Evolutionary conservation across 2,329 filamentous ascomycete genomes (phyloP).

Genomic region (Chaetothyriales sp.): DNA sequence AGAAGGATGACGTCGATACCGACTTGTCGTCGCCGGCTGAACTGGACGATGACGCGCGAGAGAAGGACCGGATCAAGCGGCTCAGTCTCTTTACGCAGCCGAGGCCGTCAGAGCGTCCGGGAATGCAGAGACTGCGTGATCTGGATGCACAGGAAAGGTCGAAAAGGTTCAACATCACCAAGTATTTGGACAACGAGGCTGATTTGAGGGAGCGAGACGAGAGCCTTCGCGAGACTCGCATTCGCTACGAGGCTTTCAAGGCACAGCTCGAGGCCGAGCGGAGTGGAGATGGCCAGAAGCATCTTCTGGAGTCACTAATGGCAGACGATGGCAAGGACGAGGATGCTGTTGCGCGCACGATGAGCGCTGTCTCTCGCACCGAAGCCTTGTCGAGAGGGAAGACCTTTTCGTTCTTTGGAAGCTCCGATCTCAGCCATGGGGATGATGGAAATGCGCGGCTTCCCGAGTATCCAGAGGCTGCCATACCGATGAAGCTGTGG

Average conservation of each 20-base stretch:
- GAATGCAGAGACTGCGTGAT: slow-evolving; percentile 14
- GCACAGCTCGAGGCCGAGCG: slow-evolving; percentile 32
- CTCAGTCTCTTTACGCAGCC: slow-evolving; percentile 12
- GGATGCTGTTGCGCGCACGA: slow-evolving; percentile 35
- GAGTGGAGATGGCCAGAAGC: slow-evolving; percentile 19
- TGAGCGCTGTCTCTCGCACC: slow-evolving; percentile 46
- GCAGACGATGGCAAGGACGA: slow-evolving; percentile 21
- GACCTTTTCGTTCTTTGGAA: slow-evolving; percentile 45
- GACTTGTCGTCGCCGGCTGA: slow-evolving; percentile 10
- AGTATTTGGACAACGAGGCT: slow-evolving; percentile 36
- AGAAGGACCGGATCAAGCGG: slow-evolving; percentile 10
- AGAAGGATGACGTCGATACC: slow-evolving; percentile 7
- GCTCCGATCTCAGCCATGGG: slow-evolving; percentile 9
- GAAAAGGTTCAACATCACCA: slow-evolving; percentile 9
- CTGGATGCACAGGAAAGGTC: slow-evolving; percentile 12
- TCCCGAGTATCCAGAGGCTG: slow-evolving; percentile 24
- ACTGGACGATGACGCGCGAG: slow-evolving; percentile 9
- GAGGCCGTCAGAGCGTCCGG: slow-evolving; percentile 9
- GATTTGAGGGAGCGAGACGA: slow-evolving; percentile 42
- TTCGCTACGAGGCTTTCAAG: slow-evolving; percentile 23
- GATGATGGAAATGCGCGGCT: slow-evolving; percentile 17
- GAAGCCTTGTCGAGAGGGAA: slow-evolving; percentile 43
- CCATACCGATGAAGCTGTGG: slow-evolving; percentile 22
- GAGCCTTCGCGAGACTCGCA: slow-evolving; percentile 21
- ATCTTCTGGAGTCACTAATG: not conserved